Conservation (phyloP, 202 grass and related monocot genomes). For the Saccharum hybrid region DNA sequence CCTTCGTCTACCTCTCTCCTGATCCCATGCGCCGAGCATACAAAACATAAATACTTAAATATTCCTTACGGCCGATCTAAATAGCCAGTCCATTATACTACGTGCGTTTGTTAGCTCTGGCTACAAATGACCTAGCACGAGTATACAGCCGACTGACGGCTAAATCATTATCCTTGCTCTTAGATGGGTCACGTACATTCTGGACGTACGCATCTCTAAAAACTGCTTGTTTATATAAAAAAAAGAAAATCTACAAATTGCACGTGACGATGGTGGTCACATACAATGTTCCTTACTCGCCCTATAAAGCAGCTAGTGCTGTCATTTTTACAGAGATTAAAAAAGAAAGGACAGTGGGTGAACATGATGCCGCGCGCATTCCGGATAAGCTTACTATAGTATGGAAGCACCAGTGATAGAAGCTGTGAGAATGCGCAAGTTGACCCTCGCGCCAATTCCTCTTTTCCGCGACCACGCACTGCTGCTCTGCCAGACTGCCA, state of each 20-base stretch:
- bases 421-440: background rate
- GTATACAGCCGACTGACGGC: too few species aligned
- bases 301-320: conserved; percentile 1
- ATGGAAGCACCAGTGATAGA: background rate
- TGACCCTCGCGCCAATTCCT: conserved; percentile 6
- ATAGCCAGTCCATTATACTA: too few species aligned
- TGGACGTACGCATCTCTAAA: too few species aligned
- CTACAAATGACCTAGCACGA: too few species aligned
- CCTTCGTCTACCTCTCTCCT: too few species aligned
- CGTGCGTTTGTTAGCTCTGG: too few species aligned
- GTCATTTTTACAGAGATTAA: conserved; percentile 36
- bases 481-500: background rate
- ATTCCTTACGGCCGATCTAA: too few species aligned
- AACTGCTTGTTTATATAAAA: background rate
- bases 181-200: background rate
- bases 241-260: background rate
- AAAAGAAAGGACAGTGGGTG: conserved; percentile 15
- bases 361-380: background rate
- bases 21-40: too few species aligned
- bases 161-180: too few species aligned
- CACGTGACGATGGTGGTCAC: conserved; percentile 26
- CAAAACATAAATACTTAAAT: too few species aligned
- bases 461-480: background rate
- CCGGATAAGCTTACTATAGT: background rate
- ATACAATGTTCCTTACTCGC: background rate